Percentiles rank a stretch among this genome's conserved stretches.
Evolutionary conservation across 768 basidiomycete genomes (phyloP).

Genomic region (Coprinopsis marcescibilis): DNA sequence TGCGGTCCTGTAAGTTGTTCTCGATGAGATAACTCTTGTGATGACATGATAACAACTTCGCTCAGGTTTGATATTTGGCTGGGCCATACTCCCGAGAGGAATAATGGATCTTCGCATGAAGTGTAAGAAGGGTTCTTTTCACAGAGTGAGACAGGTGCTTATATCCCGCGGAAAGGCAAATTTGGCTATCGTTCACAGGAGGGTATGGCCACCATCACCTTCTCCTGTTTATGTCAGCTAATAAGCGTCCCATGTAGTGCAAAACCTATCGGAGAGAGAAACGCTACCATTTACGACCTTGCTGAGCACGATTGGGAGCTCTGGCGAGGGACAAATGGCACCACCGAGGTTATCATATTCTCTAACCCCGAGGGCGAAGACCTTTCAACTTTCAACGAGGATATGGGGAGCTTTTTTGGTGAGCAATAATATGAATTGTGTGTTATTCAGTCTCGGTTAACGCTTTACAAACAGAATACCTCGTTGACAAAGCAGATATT

Average conservation of each 20-base stretch:
- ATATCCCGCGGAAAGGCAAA: constrained; percentile 2
- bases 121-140: neutral
- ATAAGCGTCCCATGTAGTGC: neutral
- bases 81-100: neutral
- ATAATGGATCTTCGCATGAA: neutral
- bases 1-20: constrained; percentile 1
- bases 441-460: neutral
- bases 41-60: neutral
- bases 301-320: constrained; percentile 51
- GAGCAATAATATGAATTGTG: neutral
- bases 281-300: neutral
- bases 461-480: constrained; percentile 38
- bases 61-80: constrained; percentile 6
- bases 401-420: constrained; percentile 55
- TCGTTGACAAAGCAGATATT: constrained; percentile 43
- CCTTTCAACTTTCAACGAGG: constrained; percentile 44
- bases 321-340: constrained; percentile 47
- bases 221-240: no score
- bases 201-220: constrained; percentile 2
- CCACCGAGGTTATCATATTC: constrained; percentile 55
- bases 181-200: constrained; percentile 7
- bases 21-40: neutral
- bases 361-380: constrained; percentile 37
- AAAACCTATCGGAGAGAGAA: neutral
- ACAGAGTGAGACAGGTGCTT: neutral